Percentiles rank a stretch among this genome's conserved stretches.
phyloP scores from a whole-genome alignment of 176 grass and related monocot species.

The Oryza australiensis region DNA sequence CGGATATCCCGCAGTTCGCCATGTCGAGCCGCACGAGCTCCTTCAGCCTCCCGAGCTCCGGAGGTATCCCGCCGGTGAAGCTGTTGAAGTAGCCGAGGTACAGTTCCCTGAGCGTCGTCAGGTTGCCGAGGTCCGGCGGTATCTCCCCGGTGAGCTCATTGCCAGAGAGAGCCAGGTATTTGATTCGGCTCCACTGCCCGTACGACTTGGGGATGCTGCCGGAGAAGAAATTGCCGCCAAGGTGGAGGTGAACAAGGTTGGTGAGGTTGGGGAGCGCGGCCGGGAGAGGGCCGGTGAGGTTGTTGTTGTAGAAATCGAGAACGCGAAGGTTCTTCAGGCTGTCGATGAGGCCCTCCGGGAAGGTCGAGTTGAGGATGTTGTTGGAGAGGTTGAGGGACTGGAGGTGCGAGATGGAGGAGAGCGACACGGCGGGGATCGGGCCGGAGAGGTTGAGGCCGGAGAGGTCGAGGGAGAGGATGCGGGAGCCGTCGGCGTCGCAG shows the following conservation, averaged over 20 bases:
- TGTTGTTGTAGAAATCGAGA: constrained; percentile 92
- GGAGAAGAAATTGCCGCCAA: constrained; percentile 91
- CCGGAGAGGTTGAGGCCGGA: constrained; percentile 78
- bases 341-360: constrained; percentile 46
- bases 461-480: constrained; percentile 59
- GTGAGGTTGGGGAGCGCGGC: constrained; percentile 50
- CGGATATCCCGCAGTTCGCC: constrained; percentile 81
- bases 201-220: constrained; percentile 68
- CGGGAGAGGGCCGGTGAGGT: constrained; percentile 78
- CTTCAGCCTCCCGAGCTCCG: constrained; percentile 60
- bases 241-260: constrained; percentile 72
- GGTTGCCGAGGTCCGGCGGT: constrained; percentile 71
- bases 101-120: constrained; percentile 62
- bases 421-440: constrained; percentile 53
- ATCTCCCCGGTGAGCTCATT: constrained; percentile 79
- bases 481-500: constrained; percentile 44
- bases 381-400: constrained; percentile 88
- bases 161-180: constrained; percentile 83
- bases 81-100: constrained; percentile 92
- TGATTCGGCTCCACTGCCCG: constrained; percentile 64
- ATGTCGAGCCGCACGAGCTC: constrained; percentile 74
- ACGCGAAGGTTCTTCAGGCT: constrained; percentile 55
- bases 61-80: constrained; percentile 72
- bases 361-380: constrained; percentile 81
- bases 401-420: constrained; percentile 56